Evolutionary conservation across 2,329 filamentous ascomycete species (phyloP), one percentile per base, ranked within the genome.

Genomic region (Paraconiothyrium brasiliense): DNA sequence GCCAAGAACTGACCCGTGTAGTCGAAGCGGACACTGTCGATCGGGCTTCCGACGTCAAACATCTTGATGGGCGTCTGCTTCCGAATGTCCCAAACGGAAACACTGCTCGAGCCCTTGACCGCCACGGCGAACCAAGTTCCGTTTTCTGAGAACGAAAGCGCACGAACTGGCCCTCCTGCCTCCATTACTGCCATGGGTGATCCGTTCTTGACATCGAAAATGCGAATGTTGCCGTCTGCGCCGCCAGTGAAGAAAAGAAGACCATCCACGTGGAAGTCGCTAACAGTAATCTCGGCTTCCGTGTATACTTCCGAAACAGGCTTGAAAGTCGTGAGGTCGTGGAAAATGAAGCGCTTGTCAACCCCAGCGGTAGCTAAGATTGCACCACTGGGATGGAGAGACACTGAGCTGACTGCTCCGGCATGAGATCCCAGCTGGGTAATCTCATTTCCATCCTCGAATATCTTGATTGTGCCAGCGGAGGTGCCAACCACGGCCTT

Each of bases 181-280:
- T 84, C 82, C 78, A 96, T 97, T 58, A 87, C 89, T 32, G 92
- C 92, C 32, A 92, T 92, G 67, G 89, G 86, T 62, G 90, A 87
- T 41, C 93, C 90, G 0, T 87, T 91, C 78, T 91, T 94, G 68
- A 93, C 90, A 79, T 97, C 92, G 80, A 92, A 98, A 57, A 99
- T 87, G 77, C 94, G 92, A 77, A 99, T 91, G 60, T 93, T 89
- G 48, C 93, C 93, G 52, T 90, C 85, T 10, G 83, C 82, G n/a
- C 91, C 92, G 65, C 94, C 95, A 2, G 90, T 91, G 43, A 93
- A 94, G 70, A 98, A 88, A 6, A 99, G 85, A 76, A 97, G 92
- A n/a, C 95, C 95, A 75, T 99, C 95, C 7, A 96, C 95, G 77
- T 99, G 95, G 85, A 99, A 98, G 37, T 90, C 87, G 66, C 89